phyloP scores from a whole-genome alignment of 805 yeast species.

The Blastobotrys muscicola region DNA sequence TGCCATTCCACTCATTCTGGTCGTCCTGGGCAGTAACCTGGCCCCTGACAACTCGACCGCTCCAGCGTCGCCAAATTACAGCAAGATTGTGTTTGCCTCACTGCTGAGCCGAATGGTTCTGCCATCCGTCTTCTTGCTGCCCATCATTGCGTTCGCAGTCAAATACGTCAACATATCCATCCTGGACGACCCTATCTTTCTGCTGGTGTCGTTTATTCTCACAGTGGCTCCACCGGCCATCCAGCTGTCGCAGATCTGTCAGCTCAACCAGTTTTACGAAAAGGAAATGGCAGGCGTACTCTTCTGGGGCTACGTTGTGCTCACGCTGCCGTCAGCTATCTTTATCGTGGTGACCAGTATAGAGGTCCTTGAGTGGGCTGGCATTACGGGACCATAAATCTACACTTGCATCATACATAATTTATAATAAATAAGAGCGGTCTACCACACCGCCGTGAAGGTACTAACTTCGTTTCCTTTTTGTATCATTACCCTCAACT shows the following conservation, averaged over 20 bases:
- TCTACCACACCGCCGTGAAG: no score
- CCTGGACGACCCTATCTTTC: slow-evolving; percentile 48
- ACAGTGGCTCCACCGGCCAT: slow-evolving; percentile 62
- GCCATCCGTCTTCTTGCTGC: slow-evolving; percentile 47
- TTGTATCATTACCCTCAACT: background rate
- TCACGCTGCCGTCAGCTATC: slow-evolving; percentile 52
- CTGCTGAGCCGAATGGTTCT: slow-evolving; percentile 50
- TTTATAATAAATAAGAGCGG: background rate
- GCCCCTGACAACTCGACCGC: slow-evolving; percentile 40
- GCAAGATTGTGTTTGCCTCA: slow-evolving; percentile 41
- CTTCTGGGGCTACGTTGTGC: slow-evolving; percentile 57
- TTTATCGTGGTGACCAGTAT: slow-evolving; percentile 45
- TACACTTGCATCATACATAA: background rate
- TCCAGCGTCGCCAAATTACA: slow-evolving; percentile 30
- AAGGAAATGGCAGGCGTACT: slow-evolving; percentile 56
- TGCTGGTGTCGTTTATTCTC: slow-evolving; percentile 48
- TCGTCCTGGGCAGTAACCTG: slow-evolving; percentile 52
- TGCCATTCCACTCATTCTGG: slow-evolving; percentile 51
- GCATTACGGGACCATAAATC: slow-evolving; percentile 11
- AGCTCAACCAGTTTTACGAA: slow-evolving; percentile 49
- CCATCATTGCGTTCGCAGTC: slow-evolving; percentile 43
- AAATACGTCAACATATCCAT: slow-evolving; percentile 40
- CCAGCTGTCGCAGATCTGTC: slow-evolving; percentile 57
- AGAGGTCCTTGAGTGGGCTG: slow-evolving; percentile 47
- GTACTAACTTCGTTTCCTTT: background rate